Evolutionary conservation across 805 yeast species (phyloP), one percentile per base, ranked within the genome.

Genomic region (Lipomyces chichibuensis): DNA sequence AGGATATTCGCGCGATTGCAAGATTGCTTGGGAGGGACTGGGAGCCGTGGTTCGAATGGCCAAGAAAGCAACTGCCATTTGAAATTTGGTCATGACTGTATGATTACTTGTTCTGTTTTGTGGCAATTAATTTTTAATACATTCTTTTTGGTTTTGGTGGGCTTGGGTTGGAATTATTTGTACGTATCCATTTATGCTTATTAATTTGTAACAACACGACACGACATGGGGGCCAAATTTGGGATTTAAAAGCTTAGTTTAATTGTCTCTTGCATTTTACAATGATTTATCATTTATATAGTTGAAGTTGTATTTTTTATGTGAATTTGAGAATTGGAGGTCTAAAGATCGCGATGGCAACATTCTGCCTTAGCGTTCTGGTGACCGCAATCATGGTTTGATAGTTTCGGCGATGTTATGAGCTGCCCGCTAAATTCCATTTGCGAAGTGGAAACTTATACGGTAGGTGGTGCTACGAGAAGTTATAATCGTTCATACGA

Each of bases 31-130:
- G 65, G 13, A 59, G 56, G 17, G 37, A 39, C 17, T 65, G 67
- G 67, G 37, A n/a, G 35, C 43, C n/a, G 1, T 60, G 65, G 67
- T 9, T 61, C 8, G 59, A 49, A 14, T 65, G 65, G 64, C 65
- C 67, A 7, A 14, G 6, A n/a, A 13, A 49, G 20, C 51, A 52
- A 23, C 58, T 57, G 54, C 65, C 52, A 43, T 65, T 65, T 57
- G 62, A 57, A 27, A n/a, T 65, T 13, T 57, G 20, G 20, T 23
- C 49, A 8, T 17, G 23, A 43, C 8, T 43, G 20, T 43, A n/a
- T 35, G n/a, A 23, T 9, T 39, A 27, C 7, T 7, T 58, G 29
- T 49, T 14, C 7, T 46, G 6, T 14, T 33, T 33, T 14, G 14
- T 14, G 27, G 32, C 8, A 17, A 17, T n/a, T 57, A 20, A 57